Percentiles rank a stretch among this genome's conserved stretches.
These are phyloP conservation scores for Micromonas commoda DNA, from an alignment of 139 green algal genomes.

Conservation along the genomic window DNA sequence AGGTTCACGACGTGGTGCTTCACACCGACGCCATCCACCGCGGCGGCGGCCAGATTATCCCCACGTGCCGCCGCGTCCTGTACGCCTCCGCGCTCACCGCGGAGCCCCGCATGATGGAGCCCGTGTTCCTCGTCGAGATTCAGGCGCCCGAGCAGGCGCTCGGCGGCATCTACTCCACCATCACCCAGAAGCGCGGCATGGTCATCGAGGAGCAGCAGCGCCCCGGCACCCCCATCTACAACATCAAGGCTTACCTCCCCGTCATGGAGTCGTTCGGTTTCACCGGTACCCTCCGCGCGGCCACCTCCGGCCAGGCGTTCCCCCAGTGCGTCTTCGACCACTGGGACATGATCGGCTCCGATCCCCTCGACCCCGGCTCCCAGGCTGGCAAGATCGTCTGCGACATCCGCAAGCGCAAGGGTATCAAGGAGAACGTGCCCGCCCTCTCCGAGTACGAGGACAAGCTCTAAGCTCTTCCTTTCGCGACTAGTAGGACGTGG, in stretches of 20 bases:
- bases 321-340: conserved; percentile 97
- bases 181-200: conserved; percentile 98
- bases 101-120: conserved; percentile 84
- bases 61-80: conserved; percentile 85
- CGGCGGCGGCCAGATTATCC: conserved; percentile 98
- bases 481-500: not conserved
- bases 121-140: conserved; percentile 99
- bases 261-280: conserved; percentile 99
- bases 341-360: conserved; percentile 80
- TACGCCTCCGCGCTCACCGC: conserved; percentile 90
- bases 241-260: conserved; percentile 96
- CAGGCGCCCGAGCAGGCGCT: conserved; percentile 91
- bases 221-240: conserved; percentile 97
- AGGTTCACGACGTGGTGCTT: conserved; percentile 91
- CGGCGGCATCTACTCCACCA: conserved; percentile 88
- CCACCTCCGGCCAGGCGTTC: conserved; percentile 96
- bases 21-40: conserved; percentile 98
- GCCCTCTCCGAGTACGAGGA: conserved; percentile 91
- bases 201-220: conserved; percentile 98
- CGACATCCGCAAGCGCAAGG: conserved; percentile 95
- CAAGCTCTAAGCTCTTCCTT: conserved; percentile 74
- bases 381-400: conserved; percentile 67
- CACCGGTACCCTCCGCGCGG: conserved; percentile 84
- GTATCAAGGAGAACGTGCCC: conserved; percentile 73
- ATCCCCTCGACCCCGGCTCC: conserved; percentile 68